phyloP scores from a whole-genome alignment of 305 asterid species.

The Fraxinus albicans region DNA sequence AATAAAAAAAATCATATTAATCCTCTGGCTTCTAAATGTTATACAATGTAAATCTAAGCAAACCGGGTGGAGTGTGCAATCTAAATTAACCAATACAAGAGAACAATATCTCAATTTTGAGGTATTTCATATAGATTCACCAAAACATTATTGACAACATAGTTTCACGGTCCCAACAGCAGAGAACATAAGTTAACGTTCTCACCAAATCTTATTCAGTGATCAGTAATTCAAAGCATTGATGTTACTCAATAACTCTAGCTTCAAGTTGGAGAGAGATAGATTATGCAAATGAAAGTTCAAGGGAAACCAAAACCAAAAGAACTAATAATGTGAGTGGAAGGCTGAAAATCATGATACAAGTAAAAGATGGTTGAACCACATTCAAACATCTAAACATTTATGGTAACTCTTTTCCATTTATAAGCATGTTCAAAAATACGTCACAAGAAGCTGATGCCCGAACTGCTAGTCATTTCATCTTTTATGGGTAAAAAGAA shows the following conservation, averaged over 20 bases:
- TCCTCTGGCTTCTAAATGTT: conserved; percentile 11
- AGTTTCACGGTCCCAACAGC: background rate
- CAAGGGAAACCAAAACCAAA: background rate
- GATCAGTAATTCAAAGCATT: conserved; percentile 14
- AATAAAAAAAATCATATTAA: conserved; percentile 4
- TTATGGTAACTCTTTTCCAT: background rate
- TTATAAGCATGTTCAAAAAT: background rate
- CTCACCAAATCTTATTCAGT: background rate
- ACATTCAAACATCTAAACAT: background rate
- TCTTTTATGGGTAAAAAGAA: background rate
- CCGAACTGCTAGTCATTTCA: background rate
- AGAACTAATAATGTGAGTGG: background rate
- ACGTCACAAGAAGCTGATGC: background rate
- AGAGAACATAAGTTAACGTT: conserved; percentile 6
- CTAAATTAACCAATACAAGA: background rate
- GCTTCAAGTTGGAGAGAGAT: background rate
- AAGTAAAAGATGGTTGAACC: background rate
- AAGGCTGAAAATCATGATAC: background rate
- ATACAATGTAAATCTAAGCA: background rate
- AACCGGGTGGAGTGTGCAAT: background rate
- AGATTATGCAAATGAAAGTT: background rate
- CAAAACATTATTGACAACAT: background rate
- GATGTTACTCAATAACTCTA: background rate
- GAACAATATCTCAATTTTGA: conserved; percentile 11
- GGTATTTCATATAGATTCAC: conserved; percentile 16